Percentiles rank a stretch among this genome's conserved stretches.
These are phyloP conservation scores for Candida boleticola DNA, from an alignment of 805 yeast genomes.

Conservation along the genomic window DNA sequence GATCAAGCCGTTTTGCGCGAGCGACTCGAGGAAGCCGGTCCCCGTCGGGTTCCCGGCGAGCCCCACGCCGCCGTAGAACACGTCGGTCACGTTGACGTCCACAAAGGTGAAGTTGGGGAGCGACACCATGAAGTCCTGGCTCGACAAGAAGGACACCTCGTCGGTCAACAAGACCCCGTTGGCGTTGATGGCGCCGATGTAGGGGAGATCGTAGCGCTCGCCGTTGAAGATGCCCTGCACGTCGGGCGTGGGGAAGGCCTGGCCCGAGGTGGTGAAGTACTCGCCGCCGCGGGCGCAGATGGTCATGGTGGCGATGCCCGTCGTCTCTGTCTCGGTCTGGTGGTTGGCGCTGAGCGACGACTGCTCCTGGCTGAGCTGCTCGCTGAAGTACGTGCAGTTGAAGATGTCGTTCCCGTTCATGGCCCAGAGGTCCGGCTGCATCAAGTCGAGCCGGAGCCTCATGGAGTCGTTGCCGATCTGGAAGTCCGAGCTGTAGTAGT, in stretches of 20 bases:
- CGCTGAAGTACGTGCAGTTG: conserved; percentile 21
- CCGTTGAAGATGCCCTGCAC: conserved; percentile 13
- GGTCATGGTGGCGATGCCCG: conserved; percentile 18
- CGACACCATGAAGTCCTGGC: conserved; percentile 10
- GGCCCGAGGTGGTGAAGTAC: conserved; percentile 12
- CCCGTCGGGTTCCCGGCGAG: conserved; percentile 26
- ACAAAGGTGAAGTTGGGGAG: conserved; percentile 27
- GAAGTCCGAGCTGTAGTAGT: conserved; percentile 2
- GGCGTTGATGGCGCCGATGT: conserved; percentile 25
- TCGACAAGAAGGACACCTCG: conserved; percentile 18
- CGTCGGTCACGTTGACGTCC: conserved; percentile 19
- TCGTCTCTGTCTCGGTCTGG: conserved; percentile 5
- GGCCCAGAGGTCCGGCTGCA: conserved; percentile 42
- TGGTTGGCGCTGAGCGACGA: not conserved
- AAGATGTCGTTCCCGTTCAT: conserved; percentile 23
- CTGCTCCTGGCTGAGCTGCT: conserved; percentile 16
- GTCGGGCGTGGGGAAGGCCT: conserved; percentile 12
- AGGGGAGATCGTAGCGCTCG: conserved; percentile 21
- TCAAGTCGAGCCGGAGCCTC: conserved; percentile 26
- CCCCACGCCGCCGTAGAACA: conserved; percentile 34
- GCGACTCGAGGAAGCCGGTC: conserved; percentile 26
- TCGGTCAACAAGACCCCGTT: conserved; percentile 25
- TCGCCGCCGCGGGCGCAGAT: conserved; percentile 31
- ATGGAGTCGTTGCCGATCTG: conserved; percentile 12
- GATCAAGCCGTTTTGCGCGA: conserved; percentile 20